These are phyloP conservation scores for Candida ipomoeae DNA, from an alignment of 805 yeast genomes.

Conservation along the genomic window DNA sequence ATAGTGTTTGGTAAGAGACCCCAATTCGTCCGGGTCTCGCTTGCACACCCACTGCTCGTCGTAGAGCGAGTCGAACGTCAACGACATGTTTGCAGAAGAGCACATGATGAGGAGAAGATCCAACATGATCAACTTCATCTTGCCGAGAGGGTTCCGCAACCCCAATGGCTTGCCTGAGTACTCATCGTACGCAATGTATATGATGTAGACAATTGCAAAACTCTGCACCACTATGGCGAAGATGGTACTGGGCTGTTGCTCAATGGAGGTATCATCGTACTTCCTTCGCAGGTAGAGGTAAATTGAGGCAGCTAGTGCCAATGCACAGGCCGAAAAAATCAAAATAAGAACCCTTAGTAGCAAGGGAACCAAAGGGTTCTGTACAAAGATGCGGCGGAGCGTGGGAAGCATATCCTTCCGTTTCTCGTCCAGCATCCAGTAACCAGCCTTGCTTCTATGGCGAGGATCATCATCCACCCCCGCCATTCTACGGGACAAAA, in stretches of 20 bases:
- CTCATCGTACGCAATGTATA: constrained; percentile 86
- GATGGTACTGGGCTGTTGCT: constrained; percentile 83
- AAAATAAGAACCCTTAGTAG: constrained; percentile 52
- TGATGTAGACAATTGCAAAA: constrained; percentile 68
- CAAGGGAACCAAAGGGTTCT: constrained; percentile 79
- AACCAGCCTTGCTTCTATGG: constrained; percentile 55
- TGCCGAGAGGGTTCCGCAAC: constrained; percentile 76
- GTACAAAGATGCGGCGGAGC: constrained; percentile 54
- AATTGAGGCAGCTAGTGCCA: constrained; percentile 67
- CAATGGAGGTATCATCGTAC: constrained; percentile 37
- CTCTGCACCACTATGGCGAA: constrained; percentile 88
- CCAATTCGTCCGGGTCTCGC: constrained; percentile 19
- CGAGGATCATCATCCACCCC: constrained; percentile 19
- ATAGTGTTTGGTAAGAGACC: constrained; percentile 18
- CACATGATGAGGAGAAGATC: constrained; percentile 87
- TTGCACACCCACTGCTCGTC: constrained; percentile 78
- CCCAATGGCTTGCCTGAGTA: constrained; percentile 91
- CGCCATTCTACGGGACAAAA: constrained; percentile 9
- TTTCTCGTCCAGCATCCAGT: constrained; percentile 64
- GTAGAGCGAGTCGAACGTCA: constrained; percentile 77
- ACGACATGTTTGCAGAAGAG: constrained; percentile 79
- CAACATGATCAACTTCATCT: constrained; percentile 73
- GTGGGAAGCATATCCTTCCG: constrained; percentile 62
- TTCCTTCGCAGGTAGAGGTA: constrained; percentile 36
- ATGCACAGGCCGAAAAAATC: constrained; percentile 58